Conservation (phyloP, 2,329 filamentous ascomycete species). For the Cylindrodendrum hubeiense region DNA sequence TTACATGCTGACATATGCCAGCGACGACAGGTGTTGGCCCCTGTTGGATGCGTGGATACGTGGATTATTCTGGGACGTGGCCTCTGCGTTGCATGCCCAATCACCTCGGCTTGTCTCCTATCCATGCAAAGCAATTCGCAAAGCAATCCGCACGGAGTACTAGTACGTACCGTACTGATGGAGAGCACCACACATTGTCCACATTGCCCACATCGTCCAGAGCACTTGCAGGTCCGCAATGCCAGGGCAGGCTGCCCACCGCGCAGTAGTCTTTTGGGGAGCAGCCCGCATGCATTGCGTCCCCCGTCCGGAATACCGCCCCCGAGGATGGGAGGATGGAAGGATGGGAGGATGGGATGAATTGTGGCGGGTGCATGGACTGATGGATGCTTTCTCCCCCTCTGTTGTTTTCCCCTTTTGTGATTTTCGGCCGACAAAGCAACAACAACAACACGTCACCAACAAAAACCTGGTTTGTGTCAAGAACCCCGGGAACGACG, state of each 20-base stretch:
- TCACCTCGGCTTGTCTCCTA: conserved; percentile 5
- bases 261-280: conserved; percentile 10
- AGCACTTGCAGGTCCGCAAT: conserved; percentile 4
- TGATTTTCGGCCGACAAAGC: conserved; percentile 10
- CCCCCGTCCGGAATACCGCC: not conserved
- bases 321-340: conserved; percentile 6
- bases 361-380: conserved; percentile 11
- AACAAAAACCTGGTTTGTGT: not conserved
- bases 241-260: not conserved
- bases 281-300: conserved; percentile 3
- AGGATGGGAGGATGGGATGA: conserved; percentile 9
- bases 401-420: conserved; percentile 6
- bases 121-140: not conserved
- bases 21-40: not conserved
- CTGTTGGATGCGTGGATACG: conserved; percentile 9
- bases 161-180: conserved; percentile 2
- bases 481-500: conserved; percentile 7
- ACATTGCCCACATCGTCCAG: not conserved
- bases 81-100: not conserved
- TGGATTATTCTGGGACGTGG: conserved; percentile 14
- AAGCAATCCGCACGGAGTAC: conserved; percentile 12
- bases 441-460: conserved; percentile 23
- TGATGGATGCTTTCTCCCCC: conserved; percentile 3
- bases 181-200: not conserved
- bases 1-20: conserved; percentile 22